Conservation (phyloP, 148 eudicot genomes). For the Silene uniflora region DNA sequence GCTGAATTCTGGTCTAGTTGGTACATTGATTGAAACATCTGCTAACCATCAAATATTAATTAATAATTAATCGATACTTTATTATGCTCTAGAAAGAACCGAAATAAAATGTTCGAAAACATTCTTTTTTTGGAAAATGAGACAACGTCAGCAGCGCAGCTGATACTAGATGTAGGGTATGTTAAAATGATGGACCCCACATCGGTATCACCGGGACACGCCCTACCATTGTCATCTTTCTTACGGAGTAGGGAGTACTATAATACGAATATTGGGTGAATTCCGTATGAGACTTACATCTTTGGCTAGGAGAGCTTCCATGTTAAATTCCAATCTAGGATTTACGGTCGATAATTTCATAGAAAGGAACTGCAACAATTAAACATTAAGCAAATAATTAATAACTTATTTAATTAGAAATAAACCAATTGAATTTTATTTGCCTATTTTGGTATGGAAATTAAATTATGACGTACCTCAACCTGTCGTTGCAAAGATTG, state of each 20-base stretch:
- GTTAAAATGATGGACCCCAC: too few relatives aligned
- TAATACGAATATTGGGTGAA: not conserved
- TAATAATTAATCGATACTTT: not conserved
- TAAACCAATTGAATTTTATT: not conserved
- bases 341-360: slow-evolving; percentile 81
- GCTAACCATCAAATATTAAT: slow-evolving; percentile 8
- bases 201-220: too few relatives aligned
- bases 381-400: not conserved
- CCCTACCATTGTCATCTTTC: too few relatives aligned
- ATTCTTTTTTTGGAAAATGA: not conserved
- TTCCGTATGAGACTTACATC: slow-evolving; percentile 51
- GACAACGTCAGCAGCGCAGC: too few relatives aligned
- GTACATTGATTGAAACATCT: slow-evolving; percentile 54
- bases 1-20: slow-evolving; percentile 44
- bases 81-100: too few relatives aligned
- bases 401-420: not conserved
- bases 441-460: not conserved
- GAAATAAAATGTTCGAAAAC: not conserved
- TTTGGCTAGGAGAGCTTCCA: slow-evolving; percentile 70
- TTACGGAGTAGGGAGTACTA: too few relatives aligned
- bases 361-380: slow-evolving; percentile 57
- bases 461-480: slow-evolving; percentile 51
- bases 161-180: too few relatives aligned
- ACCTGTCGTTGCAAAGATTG: slow-evolving; percentile 90
- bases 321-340: slow-evolving; percentile 63